These are phyloP conservation scores for Stellera chamaejasme DNA, from an alignment of 345 rosid genomes.

Conservation along the genomic window DNA sequence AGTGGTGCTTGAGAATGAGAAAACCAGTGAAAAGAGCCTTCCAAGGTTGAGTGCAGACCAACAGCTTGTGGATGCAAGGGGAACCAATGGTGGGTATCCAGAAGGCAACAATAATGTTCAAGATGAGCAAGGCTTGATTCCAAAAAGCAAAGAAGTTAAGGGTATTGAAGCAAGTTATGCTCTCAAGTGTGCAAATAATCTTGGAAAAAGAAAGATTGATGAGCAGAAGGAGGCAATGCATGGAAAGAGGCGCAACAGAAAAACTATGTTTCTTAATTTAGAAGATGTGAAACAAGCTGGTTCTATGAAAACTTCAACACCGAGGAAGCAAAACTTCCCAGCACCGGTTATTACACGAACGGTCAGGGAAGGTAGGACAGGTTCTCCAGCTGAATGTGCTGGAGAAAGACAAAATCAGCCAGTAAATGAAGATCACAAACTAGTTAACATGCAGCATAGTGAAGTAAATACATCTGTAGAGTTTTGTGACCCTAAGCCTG, in stretches of 20 bases:
- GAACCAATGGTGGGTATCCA: conserved; percentile 25
- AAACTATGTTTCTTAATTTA: conserved; percentile 80
- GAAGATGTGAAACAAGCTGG: conserved; percentile 97
- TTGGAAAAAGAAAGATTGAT: conserved; percentile 79
- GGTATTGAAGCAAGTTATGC: conserved; percentile 82
- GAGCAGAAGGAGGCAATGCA: conserved; percentile 94
- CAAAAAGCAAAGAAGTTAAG: conserved; percentile 71
- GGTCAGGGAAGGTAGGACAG: conserved; percentile 61
- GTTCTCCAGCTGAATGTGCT: conserved; percentile 39
- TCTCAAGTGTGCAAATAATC: conserved; percentile 55
- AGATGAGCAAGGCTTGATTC: conserved; percentile 32
- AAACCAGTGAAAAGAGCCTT: conserved; percentile 24
- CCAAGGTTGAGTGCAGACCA: conserved; percentile 26
- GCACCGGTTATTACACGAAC: conserved; percentile 55
- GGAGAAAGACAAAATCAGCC: conserved; percentile 44
- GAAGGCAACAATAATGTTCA: conserved; percentile 41
- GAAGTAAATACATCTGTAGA: conserved; percentile 47
- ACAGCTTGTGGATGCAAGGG: conserved; percentile 34
- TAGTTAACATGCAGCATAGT: conserved; percentile 38
- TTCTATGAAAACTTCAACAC: conserved; percentile 59
- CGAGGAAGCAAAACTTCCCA: conserved; percentile 62
- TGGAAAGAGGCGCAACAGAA: conserved; percentile 92
- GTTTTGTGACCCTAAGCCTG: conserved; percentile 44
- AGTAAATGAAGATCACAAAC: conserved; percentile 49
- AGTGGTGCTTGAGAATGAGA: conserved; percentile 17